Conservation (phyloP, 1,284 basidiomycete genomes). For the Cutaneotrichosporon arboriforme region DNA sequence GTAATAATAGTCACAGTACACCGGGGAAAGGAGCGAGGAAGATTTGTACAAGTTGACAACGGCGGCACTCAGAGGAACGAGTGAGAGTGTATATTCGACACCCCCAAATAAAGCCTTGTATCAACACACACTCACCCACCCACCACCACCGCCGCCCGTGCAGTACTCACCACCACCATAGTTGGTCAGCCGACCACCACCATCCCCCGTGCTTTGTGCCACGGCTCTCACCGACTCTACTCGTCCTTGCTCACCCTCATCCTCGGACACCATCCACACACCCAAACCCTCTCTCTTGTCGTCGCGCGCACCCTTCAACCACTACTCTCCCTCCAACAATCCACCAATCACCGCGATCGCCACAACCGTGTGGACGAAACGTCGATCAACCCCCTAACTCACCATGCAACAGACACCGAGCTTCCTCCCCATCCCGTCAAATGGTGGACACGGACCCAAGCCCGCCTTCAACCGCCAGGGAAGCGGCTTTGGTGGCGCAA, state of each 20-base stretch:
- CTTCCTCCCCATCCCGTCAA: slow-evolving; percentile 15
- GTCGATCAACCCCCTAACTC: not conserved
- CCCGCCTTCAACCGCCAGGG: not conserved
- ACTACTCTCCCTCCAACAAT: not conserved
- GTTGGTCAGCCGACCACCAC: not conserved
- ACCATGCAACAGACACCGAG: slow-evolving; percentile 14
- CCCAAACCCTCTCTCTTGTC: not conserved
- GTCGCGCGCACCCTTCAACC: not conserved
- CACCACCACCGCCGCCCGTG: not conserved
- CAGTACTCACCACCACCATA: not conserved
- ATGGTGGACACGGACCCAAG: not conserved
- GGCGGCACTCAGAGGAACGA: no score
- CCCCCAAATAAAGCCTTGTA: no score
- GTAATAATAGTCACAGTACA: no score
- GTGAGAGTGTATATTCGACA: no score
- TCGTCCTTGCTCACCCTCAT: not conserved
- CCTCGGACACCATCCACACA: not conserved
- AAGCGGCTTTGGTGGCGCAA: not conserved
- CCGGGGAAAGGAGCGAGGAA: no score
- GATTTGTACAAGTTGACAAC: no score
- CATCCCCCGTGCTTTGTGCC: not conserved
- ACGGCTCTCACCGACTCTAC: not conserved
- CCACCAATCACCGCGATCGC: not conserved
- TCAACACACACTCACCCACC: no score
- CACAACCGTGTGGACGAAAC: no score